Percentiles rank a stretch among this genome's conserved stretches.
phyloP scores from a whole-genome alignment of 2,329 filamentous ascomycete genomes.

The Diplodia scrobiculata region DNA sequence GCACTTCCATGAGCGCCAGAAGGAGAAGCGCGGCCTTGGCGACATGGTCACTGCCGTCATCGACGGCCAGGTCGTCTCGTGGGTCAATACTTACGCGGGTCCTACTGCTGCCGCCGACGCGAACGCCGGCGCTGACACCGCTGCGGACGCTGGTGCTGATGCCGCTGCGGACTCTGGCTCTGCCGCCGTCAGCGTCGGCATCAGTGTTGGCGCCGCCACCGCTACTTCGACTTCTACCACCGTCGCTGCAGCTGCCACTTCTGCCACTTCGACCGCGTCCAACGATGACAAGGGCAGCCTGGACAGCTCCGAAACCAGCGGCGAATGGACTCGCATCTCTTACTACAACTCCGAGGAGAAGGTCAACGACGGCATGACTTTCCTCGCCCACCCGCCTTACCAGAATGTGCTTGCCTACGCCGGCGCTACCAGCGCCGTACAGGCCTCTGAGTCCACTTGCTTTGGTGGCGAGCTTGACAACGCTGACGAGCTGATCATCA shows the following conservation, averaged over 20 bases:
- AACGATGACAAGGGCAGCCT: constrained; percentile 31
- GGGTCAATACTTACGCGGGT: constrained; percentile 59
- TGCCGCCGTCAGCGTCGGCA: constrained; percentile 31
- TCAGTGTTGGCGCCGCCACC: constrained; percentile 11
- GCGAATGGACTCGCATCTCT: constrained; percentile 40
- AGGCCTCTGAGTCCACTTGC: constrained; percentile 52
- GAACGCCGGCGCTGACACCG: constrained; percentile 23
- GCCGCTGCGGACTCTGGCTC: constrained; percentile 6
- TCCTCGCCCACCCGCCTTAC: constrained; percentile 7
- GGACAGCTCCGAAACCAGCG: constrained; percentile 5
- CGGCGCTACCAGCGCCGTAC: constrained; percentile 48
- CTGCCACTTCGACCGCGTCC: constrained; percentile 31
- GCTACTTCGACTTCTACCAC: background rate
- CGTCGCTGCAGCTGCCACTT: constrained; percentile 24
- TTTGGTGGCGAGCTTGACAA: constrained; percentile 51
- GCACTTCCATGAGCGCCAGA: constrained; percentile 52
- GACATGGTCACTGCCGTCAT: constrained; percentile 61
- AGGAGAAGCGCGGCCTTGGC: constrained; percentile 53
- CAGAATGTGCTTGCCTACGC: constrained; percentile 16
- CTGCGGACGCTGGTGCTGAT: constrained; percentile 19
- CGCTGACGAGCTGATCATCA: constrained; percentile 43
- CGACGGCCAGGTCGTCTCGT: constrained; percentile 59
- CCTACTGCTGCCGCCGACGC: constrained; percentile 32
- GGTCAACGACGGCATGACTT: constrained; percentile 19
- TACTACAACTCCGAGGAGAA: constrained; percentile 41